Evolutionary conservation across 345 rosid species (phyloP).

Genomic region (Citrus mangshanensis): DNA sequence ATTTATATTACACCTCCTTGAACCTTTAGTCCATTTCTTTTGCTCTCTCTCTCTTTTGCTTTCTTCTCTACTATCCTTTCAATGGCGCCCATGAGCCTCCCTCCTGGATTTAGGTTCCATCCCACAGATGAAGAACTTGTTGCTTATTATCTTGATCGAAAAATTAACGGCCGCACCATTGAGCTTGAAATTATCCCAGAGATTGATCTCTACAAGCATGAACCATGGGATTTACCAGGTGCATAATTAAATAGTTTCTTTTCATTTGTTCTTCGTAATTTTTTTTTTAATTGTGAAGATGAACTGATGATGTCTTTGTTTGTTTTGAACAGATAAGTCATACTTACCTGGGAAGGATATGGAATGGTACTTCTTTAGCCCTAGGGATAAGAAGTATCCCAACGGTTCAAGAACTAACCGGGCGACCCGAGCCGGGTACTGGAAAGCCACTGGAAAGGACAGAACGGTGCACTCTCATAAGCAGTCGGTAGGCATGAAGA

Average conservation of each 20-base stretch:
- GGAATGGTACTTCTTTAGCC: slow-evolving; percentile 85
- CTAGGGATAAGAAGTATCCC: slow-evolving; percentile 75
- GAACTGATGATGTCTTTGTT: neutral
- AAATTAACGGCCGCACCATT: slow-evolving; percentile 55
- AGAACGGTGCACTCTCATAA: slow-evolving; percentile 48
- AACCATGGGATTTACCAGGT: slow-evolving; percentile 91
- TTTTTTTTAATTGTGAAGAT: neutral
- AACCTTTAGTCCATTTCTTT: slow-evolving; percentile 9
- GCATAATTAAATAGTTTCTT: neutral
- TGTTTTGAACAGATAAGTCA: slow-evolving; percentile 50
- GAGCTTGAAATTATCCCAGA: slow-evolving; percentile 80
- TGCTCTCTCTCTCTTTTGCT: slow-evolving; percentile 5
- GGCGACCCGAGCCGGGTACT: slow-evolving; percentile 67
- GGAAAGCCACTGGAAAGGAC: slow-evolving; percentile 86
- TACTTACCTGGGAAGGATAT: slow-evolving; percentile 67
- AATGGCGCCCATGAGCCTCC: slow-evolving; percentile 76
- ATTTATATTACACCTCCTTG: slow-evolving; percentile 9
- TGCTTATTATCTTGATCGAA: slow-evolving; percentile 67
- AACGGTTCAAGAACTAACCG: slow-evolving; percentile 77
- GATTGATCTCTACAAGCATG: slow-evolving; percentile 76
- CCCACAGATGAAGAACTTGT: slow-evolving; percentile 85
- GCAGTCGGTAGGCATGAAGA: slow-evolving; percentile 64
- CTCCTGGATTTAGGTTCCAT: slow-evolving; percentile 85
- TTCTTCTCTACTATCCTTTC: neutral
- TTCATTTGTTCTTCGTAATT: neutral